phyloP scores from a whole-genome alignment of 805 yeast species.

The Kodamaea lidongshanica region DNA sequence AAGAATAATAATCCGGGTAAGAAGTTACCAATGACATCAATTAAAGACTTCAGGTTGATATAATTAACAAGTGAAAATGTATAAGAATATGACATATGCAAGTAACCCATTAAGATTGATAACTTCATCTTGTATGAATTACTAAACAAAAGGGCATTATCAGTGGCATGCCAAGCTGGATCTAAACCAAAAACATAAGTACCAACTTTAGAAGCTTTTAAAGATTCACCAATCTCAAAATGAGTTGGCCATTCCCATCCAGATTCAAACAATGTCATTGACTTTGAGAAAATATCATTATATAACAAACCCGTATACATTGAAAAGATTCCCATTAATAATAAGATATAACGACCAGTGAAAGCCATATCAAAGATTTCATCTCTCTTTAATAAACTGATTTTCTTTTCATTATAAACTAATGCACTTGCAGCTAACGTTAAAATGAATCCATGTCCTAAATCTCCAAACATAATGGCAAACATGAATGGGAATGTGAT shows the following conservation, averaged over 20 bases:
- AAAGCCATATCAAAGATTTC: slow-evolving; percentile 77
- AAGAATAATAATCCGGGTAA: slow-evolving; percentile 68
- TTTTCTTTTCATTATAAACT: slow-evolving; percentile 48
- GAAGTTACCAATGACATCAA: slow-evolving; percentile 68
- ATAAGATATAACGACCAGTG: slow-evolving; percentile 61
- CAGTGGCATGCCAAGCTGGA: slow-evolving; percentile 77
- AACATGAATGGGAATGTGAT: slow-evolving; percentile 78
- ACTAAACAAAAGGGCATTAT: slow-evolving; percentile 59
- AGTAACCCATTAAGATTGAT: slow-evolving; percentile 68
- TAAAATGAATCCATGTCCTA: slow-evolving; percentile 70
- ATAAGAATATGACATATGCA: slow-evolving; percentile 69
- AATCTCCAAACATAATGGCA: slow-evolving; percentile 79
- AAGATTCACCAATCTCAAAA: slow-evolving; percentile 25
- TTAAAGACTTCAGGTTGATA: slow-evolving; percentile 47
- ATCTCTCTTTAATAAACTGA: slow-evolving; percentile 52
- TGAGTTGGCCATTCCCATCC: slow-evolving; percentile 69
- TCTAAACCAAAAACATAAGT: slow-evolving; percentile 62
- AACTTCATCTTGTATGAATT: slow-evolving; percentile 75
- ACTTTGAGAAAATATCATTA: slow-evolving; percentile 65
- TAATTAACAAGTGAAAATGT: slow-evolving; percentile 63
- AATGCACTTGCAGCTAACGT: slow-evolving; percentile 48
- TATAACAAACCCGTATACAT: slow-evolving; percentile 70
- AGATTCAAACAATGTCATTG: slow-evolving; percentile 59
- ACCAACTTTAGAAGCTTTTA: slow-evolving; percentile 45
- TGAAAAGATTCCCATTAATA: slow-evolving; percentile 67